A percentile compares a stretch with the other conserved stretches of the same genome.
These are phyloP conservation scores for Spiraea crenata DNA, from an alignment of 331 rosid genomes.

Conservation along the genomic window DNA sequence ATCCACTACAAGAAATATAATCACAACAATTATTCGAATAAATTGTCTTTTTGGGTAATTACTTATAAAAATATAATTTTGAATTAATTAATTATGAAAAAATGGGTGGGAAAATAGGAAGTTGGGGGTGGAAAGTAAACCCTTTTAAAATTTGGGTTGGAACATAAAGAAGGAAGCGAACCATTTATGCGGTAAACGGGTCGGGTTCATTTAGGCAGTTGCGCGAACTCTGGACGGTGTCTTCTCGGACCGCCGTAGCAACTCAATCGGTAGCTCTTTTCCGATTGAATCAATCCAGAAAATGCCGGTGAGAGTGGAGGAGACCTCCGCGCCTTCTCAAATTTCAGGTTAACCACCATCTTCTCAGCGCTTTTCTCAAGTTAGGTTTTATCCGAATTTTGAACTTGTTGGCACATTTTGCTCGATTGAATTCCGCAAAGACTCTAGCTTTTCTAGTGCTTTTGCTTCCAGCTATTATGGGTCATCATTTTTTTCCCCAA, in stretches of 20 bases:
- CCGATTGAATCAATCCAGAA: not conserved
- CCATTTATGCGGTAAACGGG: not conserved
- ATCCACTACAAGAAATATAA: no score
- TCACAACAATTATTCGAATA: no score
- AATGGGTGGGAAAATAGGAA: no score
- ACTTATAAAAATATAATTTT: no score
- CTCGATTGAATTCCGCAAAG: not conserved
- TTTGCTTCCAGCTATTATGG: not conserved
- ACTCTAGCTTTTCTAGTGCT: not conserved
- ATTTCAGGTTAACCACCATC: slow-evolving; percentile 32
- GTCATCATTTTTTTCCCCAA: not conserved
- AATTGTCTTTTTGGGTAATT: no score
- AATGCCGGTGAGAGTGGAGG: slow-evolving; percentile 52
- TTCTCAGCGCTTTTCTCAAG: not conserved
- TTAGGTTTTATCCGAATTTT: slow-evolving; percentile 16
- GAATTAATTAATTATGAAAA: no score
- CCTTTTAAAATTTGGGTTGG: no score
- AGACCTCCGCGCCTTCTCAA: slow-evolving; percentile 42
- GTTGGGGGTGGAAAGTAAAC: no score
- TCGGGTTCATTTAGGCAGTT: slow-evolving; percentile 1
- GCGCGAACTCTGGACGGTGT: not conserved
- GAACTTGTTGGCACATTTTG: not conserved
- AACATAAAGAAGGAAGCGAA: rapidly evolving
- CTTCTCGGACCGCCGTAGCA: not conserved
- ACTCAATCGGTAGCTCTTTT: not conserved